Base-by-base conservation (phyloP, 2,329 filamentous ascomycete species). In the Pestalotiopsis sp. region DNA sequence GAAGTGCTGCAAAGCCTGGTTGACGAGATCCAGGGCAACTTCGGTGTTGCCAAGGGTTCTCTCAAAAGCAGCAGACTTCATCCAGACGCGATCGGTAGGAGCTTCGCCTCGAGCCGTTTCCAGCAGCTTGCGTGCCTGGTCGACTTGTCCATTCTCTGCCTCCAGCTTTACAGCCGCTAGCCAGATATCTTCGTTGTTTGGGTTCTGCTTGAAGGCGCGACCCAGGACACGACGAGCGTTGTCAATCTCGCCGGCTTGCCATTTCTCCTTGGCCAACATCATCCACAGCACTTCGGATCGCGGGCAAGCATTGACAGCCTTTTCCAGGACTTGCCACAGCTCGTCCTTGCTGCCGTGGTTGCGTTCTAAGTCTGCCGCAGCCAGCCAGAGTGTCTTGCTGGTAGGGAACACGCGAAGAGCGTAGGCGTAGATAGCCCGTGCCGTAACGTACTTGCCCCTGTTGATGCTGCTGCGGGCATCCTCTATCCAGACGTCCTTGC, bases 111-210 rank as follows among this genome's bases (percentile, higher is more conserved):
- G 90, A 25, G 96, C 96, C 13, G 92, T 92, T 66, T 90, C 89
- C 52, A 99, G 87, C 27, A 99, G 89, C 70, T 92, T 89, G 59
- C 95, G 87, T 0, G 96, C 96, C 77, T 96, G 90, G 49, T 94
- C 92, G 56, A 89, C 91, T 75, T 97, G 90, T 58, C 91, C 89
- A 70, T 94, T 95, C 76, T 98, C 95, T 0, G 96, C 94, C 81
- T 99, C 96, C 38, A 99, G 89, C 80, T 98, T 97, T 72, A 99
- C 96, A 60, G 96, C 96, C 17, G 95, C 93, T 62, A 98, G 90
- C 92, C 96, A 99, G 73, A 99, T 98, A 78, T 98, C 94, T 80
- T 99, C 96, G 81, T 97, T 98, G 79, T 97, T 95, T 1, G 94
- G 94, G 75, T 98, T 97, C 78, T 97, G 93, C 74, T 95, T 92